phyloP scores from a whole-genome alignment of 805 yeast genomes.

The Candida yuanshanica region DNA sequence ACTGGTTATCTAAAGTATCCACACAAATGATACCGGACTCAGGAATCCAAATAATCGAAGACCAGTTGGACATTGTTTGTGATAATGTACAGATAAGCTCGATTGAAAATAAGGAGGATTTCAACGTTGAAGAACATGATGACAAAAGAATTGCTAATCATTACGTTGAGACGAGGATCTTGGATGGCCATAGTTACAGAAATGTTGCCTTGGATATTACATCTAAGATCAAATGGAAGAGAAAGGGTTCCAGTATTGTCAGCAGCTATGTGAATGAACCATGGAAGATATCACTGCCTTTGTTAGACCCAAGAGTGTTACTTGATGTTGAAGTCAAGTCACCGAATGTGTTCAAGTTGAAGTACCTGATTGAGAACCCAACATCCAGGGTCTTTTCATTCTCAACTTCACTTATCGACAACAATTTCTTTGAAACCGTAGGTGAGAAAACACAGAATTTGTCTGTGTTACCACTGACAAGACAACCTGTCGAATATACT shows the following conservation, averaged over 20 bases:
- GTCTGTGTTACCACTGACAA: conserved; percentile 54
- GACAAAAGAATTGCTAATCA: conserved; percentile 13
- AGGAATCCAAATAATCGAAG: conserved; percentile 31
- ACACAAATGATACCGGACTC: conserved; percentile 16
- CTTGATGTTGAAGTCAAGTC: conserved; percentile 28
- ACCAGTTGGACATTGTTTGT: conserved; percentile 21
- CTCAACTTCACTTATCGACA: conserved; percentile 38
- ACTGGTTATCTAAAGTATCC: conserved; percentile 32
- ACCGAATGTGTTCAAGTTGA: conserved; percentile 26
- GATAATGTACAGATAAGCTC: conserved; percentile 32
- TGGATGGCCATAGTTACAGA: conserved; percentile 34
- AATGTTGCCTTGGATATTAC: conserved; percentile 28
- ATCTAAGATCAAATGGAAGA: conserved; percentile 29
- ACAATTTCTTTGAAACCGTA: conserved; percentile 30
- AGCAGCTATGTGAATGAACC: conserved; percentile 32
- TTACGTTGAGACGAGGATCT: conserved; percentile 29
- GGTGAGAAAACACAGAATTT: conserved; percentile 26
- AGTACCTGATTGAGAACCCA: conserved; percentile 66
- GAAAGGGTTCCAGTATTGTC: conserved; percentile 18
- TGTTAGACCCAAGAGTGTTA: conserved; percentile 65
- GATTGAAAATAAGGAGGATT: conserved; percentile 15
- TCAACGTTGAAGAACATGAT: conserved; percentile 3
- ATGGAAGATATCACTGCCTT: conserved; percentile 52
- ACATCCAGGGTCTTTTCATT: conserved; percentile 65
- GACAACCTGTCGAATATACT: conserved; percentile 37